These are phyloP conservation scores for Trichoderma cornu-damae DNA, from an alignment of 2,329 filamentous ascomycete species.

Conservation along the genomic window DNA sequence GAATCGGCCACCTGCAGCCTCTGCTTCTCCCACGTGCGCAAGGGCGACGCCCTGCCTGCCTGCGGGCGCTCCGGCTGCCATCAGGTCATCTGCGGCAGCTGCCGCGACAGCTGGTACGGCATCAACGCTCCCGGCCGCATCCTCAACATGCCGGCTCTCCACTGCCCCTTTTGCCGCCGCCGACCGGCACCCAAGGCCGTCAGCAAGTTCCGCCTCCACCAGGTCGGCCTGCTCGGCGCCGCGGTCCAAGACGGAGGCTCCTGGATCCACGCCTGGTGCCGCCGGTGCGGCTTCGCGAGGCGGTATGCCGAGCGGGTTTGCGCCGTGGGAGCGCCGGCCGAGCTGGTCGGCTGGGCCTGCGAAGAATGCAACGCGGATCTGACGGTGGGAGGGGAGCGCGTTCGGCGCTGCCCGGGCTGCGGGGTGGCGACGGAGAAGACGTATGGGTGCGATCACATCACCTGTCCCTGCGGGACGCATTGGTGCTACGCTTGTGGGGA, in stretches of 20 bases:
- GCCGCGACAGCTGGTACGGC: conserved; percentile 42
- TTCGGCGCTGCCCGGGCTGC: conserved; percentile 36
- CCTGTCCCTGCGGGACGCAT: conserved; percentile 33
- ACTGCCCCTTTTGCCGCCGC: conserved; percentile 47
- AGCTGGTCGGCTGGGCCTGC: conserved; percentile 39
- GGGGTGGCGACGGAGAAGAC: conserved; percentile 34
- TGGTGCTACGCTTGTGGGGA: conserved; percentile 41
- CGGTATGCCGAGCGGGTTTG: conserved; percentile 41
- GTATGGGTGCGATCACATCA: conserved; percentile 38
- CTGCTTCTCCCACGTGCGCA: conserved; percentile 39
- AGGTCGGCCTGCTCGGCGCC: conserved; percentile 34
- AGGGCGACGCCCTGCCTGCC: conserved; percentile 36
- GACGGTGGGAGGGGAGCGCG: background rate
- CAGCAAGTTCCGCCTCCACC: conserved; percentile 34
- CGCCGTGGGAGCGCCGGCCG: conserved; percentile 36
- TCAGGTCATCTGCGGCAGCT: conserved; percentile 40
- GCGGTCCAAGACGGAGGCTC: conserved; percentile 39
- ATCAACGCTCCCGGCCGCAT: conserved; percentile 40
- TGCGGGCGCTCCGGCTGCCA: conserved; percentile 43
- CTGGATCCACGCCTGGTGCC: conserved; percentile 48
- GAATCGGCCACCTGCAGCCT: conserved; percentile 41
- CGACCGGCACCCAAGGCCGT: conserved; percentile 36
- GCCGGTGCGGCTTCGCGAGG: conserved; percentile 38
- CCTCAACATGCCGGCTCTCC: conserved; percentile 45
- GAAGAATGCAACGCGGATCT: conserved; percentile 32